Evolutionary conservation across 2,329 filamentous ascomycete genomes (phyloP), one percentile per base, ranked within the genome.

Genomic region (Juglanconis oblonga): DNA sequence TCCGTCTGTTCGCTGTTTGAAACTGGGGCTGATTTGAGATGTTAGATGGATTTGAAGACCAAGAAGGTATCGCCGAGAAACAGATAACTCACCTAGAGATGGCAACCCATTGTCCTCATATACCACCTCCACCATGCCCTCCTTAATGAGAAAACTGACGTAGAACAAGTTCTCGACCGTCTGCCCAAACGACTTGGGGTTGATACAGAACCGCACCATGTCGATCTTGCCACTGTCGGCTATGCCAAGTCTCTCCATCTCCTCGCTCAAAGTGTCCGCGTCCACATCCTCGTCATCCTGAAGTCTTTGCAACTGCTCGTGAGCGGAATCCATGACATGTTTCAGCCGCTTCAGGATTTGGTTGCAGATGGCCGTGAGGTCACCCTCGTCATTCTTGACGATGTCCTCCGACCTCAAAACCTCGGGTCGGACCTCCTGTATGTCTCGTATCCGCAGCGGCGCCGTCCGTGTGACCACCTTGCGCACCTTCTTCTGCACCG

Each of bases 141-240:
- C 95, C 60, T 91, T 87, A 62, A 98, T 92, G 62, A 99, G 77
- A 70, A 99, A 99, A 71, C 91, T 96, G 67, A 97, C 85, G 72
- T 98, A 98, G 74, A 99, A 99, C 68, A 99, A 80, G 68, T 99
- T 99, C 72, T 99, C 95, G 6, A 99, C 87, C 0, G 92, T 97
- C 74, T 99, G 95, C 0, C 91, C 91, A 68, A 98, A 99, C 0
- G 92, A 96, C 44, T 79, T 79, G 0, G 95, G 95, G 67, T 99
- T 97, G 64, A 98, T 84, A 45, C 92, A 91, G 67, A 97, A 98
- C 55, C 89, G 87, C 72, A 97, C 89, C 11, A 97, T 76, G 53
- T 90, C 86, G 3, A 97, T 84, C 14, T 91, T 90, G 1, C 87
- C 87, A 2, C 87, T 86, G 17, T 81, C 79, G 11, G 86, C 82